These are phyloP conservation scores for Taiozyma sp. DNA, from an alignment of 1,139 yeast species.

Conservation along the genomic window DNA sequence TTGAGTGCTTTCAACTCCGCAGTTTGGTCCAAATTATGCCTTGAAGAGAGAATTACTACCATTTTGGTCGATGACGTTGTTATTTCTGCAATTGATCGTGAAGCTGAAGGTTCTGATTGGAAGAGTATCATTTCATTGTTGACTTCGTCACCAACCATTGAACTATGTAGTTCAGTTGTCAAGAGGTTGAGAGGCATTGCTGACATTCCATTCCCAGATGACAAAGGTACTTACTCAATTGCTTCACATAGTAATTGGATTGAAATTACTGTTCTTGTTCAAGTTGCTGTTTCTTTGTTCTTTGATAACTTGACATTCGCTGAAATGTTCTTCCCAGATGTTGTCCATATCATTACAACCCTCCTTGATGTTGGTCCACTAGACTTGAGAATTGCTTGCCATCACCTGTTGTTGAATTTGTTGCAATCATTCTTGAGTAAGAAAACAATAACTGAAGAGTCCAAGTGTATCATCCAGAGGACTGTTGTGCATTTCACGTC, in stretches of 20 bases:
- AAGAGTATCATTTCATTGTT: constrained; percentile 55
- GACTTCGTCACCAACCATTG: constrained; percentile 63
- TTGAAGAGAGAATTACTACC: constrained; percentile 55
- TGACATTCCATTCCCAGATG: constrained; percentile 45
- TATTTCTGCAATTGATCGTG: constrained; percentile 69
- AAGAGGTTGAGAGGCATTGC: constrained; percentile 42
- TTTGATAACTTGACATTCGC: constrained; percentile 69
- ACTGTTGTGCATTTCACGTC: constrained; percentile 61
- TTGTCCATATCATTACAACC: constrained; percentile 63
- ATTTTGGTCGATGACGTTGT: constrained; percentile 69
- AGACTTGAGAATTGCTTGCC: constrained; percentile 63
- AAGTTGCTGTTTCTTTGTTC: constrained; percentile 60
- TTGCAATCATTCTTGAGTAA: constrained; percentile 69
- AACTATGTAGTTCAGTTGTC: constrained; percentile 65
- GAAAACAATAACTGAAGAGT: constrained; percentile 42
- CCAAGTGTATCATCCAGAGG: constrained; percentile 41
- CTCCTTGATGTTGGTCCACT: constrained; percentile 72
- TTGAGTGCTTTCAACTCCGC: constrained; percentile 48
- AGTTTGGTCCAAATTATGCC: constrained; percentile 68
- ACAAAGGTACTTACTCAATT: constrained; percentile 31
- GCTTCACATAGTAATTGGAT: constrained; percentile 64
- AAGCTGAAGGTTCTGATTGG: constrained; percentile 72
- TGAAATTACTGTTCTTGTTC: constrained; percentile 67
- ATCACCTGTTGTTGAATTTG: constrained; percentile 62
- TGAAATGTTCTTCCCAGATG: constrained; percentile 67